Conservation (phyloP, 257 asterid species). For the Solanum okadae region DNA sequence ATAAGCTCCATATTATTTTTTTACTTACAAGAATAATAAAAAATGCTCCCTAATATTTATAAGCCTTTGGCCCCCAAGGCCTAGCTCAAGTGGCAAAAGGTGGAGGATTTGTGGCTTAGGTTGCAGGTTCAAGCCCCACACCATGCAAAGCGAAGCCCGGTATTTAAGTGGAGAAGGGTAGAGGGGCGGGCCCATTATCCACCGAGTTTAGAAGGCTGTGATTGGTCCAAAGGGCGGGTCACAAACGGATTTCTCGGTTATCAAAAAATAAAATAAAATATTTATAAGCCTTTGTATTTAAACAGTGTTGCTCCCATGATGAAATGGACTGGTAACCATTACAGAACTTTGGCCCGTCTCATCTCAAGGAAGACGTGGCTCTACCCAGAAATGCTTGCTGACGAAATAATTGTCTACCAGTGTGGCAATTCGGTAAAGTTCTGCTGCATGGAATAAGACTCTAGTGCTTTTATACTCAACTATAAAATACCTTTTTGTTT, state of each 20-base stretch:
- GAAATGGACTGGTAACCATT: conserved; percentile 87
- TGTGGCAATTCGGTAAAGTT: conserved; percentile 67
- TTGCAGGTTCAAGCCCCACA: too few relatives aligned
- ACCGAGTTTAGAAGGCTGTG: too few relatives aligned
- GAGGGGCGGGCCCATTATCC: too few relatives aligned
- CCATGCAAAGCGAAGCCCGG: too few relatives aligned
- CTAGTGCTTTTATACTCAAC: not conserved
- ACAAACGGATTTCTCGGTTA: too few relatives aligned
- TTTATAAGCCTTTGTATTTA: not conserved
- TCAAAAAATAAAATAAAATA: too few relatives aligned
- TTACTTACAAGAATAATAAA: not conserved
- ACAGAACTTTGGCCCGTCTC: conserved; percentile 78
- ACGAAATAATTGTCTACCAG: conserved; percentile 83
- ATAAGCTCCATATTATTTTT: not conserved
- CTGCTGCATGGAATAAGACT: not conserved
- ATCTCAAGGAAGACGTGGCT: conserved; percentile 79
- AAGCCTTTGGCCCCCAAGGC: too few relatives aligned
- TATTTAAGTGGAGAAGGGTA: too few relatives aligned
- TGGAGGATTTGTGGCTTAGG: too few relatives aligned
- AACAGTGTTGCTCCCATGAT: conserved; percentile 93
- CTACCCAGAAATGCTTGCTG: conserved; percentile 93
- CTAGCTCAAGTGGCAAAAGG: too few relatives aligned
- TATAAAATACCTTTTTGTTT: not conserved
- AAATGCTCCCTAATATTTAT: not conserved
- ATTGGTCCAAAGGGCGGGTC: too few relatives aligned